phyloP scores from a whole-genome alignment of 352 stramenopile species.

The Pythium chondricola region DNA sequence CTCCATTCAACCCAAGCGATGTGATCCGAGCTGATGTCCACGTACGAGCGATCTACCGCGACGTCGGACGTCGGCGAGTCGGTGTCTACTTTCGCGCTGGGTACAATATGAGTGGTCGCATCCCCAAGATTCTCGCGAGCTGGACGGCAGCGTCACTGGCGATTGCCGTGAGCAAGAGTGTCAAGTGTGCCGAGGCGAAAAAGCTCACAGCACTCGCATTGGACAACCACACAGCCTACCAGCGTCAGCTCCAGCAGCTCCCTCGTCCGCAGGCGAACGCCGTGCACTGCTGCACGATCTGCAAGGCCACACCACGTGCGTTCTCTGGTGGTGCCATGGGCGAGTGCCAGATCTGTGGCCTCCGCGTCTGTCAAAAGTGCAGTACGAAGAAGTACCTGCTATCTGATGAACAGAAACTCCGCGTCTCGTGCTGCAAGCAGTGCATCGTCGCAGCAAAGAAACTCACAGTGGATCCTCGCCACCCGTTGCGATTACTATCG shows the following conservation, averaged over 20 bases:
- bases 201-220: conserved; percentile 15
- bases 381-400: conserved; percentile 32
- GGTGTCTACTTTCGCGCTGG: conserved; percentile 23
- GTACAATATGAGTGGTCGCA: conserved; percentile 17
- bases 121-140: conserved; percentile 15
- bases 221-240: not conserved
- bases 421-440: conserved; percentile 40
- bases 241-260: not conserved
- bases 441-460: conserved; percentile 35
- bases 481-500: conserved; percentile 18
- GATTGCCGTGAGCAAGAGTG: conserved; percentile 19
- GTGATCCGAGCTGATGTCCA: conserved; percentile 9
- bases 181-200: conserved; percentile 22
- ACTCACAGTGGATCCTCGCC: conserved; percentile 26
- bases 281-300: conserved; percentile 8
- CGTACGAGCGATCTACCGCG: conserved; percentile 8
- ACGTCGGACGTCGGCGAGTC: conserved; percentile 15
- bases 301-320: not conserved
- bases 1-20: not conserved
- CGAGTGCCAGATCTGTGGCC: conserved; percentile 7
- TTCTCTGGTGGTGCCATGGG: conserved; percentile 1
- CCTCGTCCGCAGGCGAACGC: not conserved
- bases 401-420: conserved; percentile 21
- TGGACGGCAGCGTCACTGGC: conserved; percentile 14
- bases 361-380: conserved; percentile 39